Conservation (phyloP, 345 rosid species). For the Lenwebbia sp. region DNA sequence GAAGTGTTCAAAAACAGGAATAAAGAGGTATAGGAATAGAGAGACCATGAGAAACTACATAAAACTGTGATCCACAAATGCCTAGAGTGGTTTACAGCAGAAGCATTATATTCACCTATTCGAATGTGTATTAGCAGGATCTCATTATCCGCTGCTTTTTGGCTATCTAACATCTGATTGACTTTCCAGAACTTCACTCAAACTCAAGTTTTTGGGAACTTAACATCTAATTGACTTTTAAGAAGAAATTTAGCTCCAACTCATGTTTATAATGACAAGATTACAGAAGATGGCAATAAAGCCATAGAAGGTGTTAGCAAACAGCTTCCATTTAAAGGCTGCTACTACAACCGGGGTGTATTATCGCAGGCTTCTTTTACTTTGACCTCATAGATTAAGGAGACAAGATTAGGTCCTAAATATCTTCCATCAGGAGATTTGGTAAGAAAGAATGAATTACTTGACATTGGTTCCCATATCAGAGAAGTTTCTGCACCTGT, state of each 20-base stretch:
- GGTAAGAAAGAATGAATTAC: not conserved
- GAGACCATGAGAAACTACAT: not conserved
- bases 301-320: not conserved
- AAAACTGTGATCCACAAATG: not conserved
- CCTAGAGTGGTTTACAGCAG: not conserved
- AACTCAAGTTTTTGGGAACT: not conserved
- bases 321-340: not conserved
- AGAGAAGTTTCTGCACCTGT: not conserved
- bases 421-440: not conserved
- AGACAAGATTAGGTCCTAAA: not conserved
- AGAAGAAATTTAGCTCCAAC: not conserved
- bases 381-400: not conserved
- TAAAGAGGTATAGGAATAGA: not conserved
- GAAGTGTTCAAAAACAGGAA: not conserved
- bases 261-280: not conserved
- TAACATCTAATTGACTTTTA: not conserved
- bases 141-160: not conserved
- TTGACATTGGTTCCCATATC: not conserved
- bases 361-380: not conserved
- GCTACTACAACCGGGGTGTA: not conserved
- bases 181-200: not conserved
- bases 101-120: not conserved
- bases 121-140: not conserved
- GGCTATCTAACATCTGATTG: not conserved
- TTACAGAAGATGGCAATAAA: not conserved